These are phyloP conservation scores for Triticum timopheevii DNA, from an alignment of 176 grass and related monocot species.

Conservation along the genomic window DNA sequence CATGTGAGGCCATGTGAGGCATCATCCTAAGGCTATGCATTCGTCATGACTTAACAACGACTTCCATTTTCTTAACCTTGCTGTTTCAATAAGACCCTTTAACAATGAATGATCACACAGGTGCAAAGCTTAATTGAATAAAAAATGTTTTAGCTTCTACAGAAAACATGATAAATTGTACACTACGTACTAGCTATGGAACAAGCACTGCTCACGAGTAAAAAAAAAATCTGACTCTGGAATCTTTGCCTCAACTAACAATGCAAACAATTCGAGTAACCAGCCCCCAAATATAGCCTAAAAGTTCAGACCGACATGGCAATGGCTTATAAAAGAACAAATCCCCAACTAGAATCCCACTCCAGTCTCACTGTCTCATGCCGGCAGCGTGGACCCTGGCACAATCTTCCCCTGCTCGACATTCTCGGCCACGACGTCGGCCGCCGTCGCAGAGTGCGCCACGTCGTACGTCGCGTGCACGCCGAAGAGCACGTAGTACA, in stretches of 20 bases:
- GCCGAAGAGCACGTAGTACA: conserved; percentile 5
- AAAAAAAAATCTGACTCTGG: neutral
- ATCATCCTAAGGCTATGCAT: no score
- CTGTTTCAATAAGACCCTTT: no score
- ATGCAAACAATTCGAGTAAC: neutral
- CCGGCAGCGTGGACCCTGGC: neutral
- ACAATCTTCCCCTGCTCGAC: conserved; percentile 9
- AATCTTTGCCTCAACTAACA: neutral
- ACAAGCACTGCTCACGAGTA: neutral
- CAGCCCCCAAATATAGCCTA: neutral
- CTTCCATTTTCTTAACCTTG: no score
- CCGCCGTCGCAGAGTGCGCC: neutral
- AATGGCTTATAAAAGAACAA: neutral
- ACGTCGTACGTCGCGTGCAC: neutral
- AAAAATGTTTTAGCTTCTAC: neutral
- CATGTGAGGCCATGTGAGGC: no score
- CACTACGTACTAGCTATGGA: neutral
- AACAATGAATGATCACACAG: neutral
- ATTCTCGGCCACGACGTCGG: neutral
- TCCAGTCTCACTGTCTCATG: neutral
- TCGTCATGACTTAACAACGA: no score
- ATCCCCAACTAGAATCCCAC: neutral
- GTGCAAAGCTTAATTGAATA: neutral
- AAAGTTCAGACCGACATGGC: neutral
- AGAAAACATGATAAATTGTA: neutral